Conservation (phyloP, 257 asterid genomes). For the Primulina eburnea region DNA sequence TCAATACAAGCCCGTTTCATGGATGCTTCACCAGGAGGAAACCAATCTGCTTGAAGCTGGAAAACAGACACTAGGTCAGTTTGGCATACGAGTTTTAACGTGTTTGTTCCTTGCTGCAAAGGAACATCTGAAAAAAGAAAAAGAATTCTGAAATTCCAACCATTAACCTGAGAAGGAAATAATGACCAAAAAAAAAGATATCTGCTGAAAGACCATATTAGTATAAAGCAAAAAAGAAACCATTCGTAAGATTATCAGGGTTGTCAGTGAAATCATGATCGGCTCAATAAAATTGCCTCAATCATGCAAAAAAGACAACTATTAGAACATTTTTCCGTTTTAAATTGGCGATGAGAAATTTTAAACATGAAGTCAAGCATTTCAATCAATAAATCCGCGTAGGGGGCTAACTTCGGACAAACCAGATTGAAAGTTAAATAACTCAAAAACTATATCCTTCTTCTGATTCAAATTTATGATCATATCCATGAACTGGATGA, state of each 20-base stretch:
- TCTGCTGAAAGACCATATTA: slow-evolving; percentile 7
- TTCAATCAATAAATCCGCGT: background rate
- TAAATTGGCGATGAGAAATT: background rate
- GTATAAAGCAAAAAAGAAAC: background rate
- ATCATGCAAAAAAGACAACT: too few relatives aligned
- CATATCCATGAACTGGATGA: background rate
- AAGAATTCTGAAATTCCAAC: too few relatives aligned
- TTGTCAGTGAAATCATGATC: slow-evolving; percentile 6
- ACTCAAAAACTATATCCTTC: background rate
- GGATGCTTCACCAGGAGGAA: slow-evolving; percentile 77
- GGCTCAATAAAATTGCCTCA: background rate
- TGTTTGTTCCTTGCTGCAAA: background rate
- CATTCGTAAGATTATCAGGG: background rate
- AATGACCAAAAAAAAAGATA: background rate
- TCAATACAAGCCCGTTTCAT: slow-evolving; percentile 64
- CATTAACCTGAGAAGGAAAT: background rate
- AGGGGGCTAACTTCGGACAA: background rate
- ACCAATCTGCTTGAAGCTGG: slow-evolving; percentile 78
- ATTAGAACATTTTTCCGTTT: too few relatives aligned
- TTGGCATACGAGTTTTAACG: slow-evolving; percentile 8
- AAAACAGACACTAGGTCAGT: slow-evolving; percentile 22
- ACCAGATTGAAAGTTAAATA: slow-evolving; percentile 3
- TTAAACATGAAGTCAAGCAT: background rate
- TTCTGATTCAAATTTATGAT: background rate
- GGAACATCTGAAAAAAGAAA: background rate